phyloP scores from a whole-genome alignment of 2,329 filamentous ascomycete species.

The Dothideomycetes sp. region DNA sequence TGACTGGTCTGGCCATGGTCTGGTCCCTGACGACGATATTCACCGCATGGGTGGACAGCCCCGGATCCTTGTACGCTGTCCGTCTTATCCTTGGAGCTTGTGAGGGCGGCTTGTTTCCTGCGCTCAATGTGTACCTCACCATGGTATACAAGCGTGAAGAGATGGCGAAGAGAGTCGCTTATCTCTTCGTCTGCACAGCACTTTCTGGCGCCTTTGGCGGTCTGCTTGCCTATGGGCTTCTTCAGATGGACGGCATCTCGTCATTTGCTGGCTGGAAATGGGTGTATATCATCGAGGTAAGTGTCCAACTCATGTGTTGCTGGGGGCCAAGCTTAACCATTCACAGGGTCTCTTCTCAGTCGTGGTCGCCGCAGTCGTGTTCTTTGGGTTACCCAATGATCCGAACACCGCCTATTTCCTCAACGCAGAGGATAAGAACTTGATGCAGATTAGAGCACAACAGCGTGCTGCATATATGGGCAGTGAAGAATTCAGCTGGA shows the following conservation, averaged over 20 bases:
- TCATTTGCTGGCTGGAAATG: slow-evolving; percentile 26
- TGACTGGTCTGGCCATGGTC: slow-evolving; percentile 33
- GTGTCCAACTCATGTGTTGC: neutral
- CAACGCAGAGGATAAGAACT: slow-evolving; percentile 35
- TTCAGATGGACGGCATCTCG: slow-evolving; percentile 22
- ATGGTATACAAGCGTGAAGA: slow-evolving; percentile 36
- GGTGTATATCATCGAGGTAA: slow-evolving; percentile 25
- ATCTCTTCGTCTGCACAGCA: slow-evolving; percentile 34
- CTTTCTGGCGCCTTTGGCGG: slow-evolving; percentile 34
- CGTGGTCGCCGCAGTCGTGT: slow-evolving; percentile 18
- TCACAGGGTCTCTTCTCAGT: slow-evolving; percentile 21
- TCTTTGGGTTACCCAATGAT: slow-evolving; percentile 31
- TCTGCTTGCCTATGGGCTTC: slow-evolving; percentile 28
- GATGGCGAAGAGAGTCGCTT: slow-evolving; percentile 33
- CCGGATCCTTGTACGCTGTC: slow-evolving; percentile 33
- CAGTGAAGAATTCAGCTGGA: slow-evolving; percentile 41
- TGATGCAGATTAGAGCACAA: slow-evolving; percentile 41
- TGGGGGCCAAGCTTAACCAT: neutral
- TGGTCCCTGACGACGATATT: slow-evolving; percentile 44
- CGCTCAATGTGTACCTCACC: slow-evolving; percentile 27
- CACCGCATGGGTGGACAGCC: slow-evolving; percentile 38
- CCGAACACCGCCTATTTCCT: slow-evolving; percentile 38
- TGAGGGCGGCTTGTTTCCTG: slow-evolving; percentile 21
- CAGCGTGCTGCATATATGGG: slow-evolving; percentile 43
- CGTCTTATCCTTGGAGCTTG: slow-evolving; percentile 23